Percentiles rank a stretch among this genome's conserved stretches.
phyloP scores from a whole-genome alignment of 768 basidiomycete species.

The Suillus hirtellus region DNA sequence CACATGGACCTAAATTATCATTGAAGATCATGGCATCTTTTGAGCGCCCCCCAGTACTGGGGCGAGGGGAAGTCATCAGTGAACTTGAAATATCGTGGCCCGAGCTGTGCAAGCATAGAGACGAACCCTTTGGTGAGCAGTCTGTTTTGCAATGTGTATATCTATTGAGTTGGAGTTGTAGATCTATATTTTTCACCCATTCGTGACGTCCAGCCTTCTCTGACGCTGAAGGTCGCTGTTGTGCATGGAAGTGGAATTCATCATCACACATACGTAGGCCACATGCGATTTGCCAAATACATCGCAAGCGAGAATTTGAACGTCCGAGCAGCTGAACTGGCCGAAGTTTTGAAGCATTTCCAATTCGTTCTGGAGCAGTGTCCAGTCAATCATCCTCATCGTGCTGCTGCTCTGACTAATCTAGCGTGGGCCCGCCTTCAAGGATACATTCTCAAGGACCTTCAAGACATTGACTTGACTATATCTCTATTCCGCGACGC shows the following conservation, averaged over 20 bases:
- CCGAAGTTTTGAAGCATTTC: not conserved
- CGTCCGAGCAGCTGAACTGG: not conserved
- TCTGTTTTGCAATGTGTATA: not conserved
- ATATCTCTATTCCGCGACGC: conserved; percentile 2
- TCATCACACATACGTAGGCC: not conserved
- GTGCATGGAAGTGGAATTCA: not conserved
- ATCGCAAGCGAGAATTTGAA: not conserved
- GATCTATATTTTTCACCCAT: not conserved
- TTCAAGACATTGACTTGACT: not conserved
- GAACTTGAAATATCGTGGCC: not conserved
- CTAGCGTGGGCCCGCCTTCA: conserved; percentile 4
- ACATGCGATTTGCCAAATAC: not conserved
- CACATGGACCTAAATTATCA: not conserved
- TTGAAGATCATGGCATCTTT: not conserved
- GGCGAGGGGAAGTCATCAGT: not conserved
- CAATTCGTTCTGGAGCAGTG: not conserved
- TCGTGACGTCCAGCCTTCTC: not conserved
- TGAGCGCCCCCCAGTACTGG: not conserved
- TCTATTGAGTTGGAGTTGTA: not conserved
- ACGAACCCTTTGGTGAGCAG: not conserved
- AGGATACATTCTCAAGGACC: not conserved
- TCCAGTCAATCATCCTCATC: not conserved
- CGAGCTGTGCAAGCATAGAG: not conserved
- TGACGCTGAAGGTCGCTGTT: not conserved
- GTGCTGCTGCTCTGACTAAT: not conserved